Conservation (phyloP, 805 yeast genomes). For the Wickerhamiella galacta region DNA sequence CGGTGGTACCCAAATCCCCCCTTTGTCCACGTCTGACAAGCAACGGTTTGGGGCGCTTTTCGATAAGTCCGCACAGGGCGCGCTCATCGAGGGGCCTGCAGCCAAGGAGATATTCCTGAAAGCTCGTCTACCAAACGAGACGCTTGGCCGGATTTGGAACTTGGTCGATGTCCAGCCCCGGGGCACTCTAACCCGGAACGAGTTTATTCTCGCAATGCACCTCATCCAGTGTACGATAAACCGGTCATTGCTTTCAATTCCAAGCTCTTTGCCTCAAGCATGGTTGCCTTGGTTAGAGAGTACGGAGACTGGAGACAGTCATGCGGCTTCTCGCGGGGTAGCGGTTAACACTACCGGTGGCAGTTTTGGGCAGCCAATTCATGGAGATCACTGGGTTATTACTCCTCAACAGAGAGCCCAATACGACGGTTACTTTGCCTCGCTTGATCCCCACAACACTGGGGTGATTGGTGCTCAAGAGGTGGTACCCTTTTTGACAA, state of each 20-base stretch:
- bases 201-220: conserved; percentile 89
- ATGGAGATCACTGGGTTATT: conserved; percentile 42
- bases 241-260: conserved; percentile 45
- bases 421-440: conserved; percentile 63
- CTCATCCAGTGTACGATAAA: conserved; percentile 67
- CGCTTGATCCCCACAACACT: conserved; percentile 45
- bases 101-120: conserved; percentile 80
- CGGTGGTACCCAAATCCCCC: conserved; percentile 19
- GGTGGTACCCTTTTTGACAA: conserved; percentile 76
- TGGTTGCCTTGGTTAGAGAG: conserved; percentile 18
- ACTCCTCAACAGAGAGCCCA: conserved; percentile 55
- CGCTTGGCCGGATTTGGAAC: conserved; percentile 77
- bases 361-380: not conserved
- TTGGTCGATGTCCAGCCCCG: conserved; percentile 60
- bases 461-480: conserved; percentile 61
- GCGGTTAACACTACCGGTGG: not conserved
- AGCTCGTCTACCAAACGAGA: conserved; percentile 65
- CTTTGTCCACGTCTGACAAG: conserved; percentile 21
- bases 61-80: conserved; percentile 44
- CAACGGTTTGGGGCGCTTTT: conserved; percentile 33
- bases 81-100: conserved; percentile 50
- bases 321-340: conserved; percentile 16
- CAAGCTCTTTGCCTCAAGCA: conserved; percentile 29
- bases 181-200: conserved; percentile 57
- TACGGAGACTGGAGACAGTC: conserved; percentile 3